Conservation (phyloP, 73 alveolate genomes). For the Paramecium tetraurelia region DNA sequence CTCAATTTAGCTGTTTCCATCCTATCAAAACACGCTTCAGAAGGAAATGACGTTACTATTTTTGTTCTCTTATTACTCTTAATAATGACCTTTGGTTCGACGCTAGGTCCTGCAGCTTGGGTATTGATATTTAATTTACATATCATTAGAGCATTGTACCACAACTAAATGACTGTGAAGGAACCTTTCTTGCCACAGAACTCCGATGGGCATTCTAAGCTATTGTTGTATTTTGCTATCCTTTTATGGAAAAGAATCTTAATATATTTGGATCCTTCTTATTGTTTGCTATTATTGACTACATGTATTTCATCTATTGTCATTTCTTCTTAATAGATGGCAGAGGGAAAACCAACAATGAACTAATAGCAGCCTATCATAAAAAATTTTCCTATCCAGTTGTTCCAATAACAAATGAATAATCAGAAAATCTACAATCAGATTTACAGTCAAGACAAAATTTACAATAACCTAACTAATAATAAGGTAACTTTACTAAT, state of each 20-base stretch:
- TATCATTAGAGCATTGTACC: not conserved
- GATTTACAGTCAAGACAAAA: not conserved
- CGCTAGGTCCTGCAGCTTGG: not conserved
- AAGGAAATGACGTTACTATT: not conserved
- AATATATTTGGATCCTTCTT: not conserved
- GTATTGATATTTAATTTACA: not conserved
- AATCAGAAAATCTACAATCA: not conserved
- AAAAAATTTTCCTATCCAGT: not conserved
- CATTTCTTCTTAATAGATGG: not conserved
- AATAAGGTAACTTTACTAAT: not conserved
- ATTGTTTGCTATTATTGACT: not conserved
- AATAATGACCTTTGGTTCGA: not conserved
- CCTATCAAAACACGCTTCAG: not conserved
- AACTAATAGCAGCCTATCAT: not conserved
- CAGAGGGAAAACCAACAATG: not conserved
- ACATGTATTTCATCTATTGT: not conserved
- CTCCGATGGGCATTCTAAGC: not conserved
- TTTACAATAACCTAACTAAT: not conserved
- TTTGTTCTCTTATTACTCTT: not conserved
- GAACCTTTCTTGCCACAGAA: not conserved
- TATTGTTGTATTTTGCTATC: not conserved
- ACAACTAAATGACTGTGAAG: not conserved
- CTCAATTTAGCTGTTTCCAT: not conserved
- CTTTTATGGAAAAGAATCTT: not conserved
- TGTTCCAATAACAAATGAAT: not conserved